Evolutionary conservation across 192 early-diverging fungal species (phyloP).

Genomic region (Gamsiella multidivaricata): DNA sequence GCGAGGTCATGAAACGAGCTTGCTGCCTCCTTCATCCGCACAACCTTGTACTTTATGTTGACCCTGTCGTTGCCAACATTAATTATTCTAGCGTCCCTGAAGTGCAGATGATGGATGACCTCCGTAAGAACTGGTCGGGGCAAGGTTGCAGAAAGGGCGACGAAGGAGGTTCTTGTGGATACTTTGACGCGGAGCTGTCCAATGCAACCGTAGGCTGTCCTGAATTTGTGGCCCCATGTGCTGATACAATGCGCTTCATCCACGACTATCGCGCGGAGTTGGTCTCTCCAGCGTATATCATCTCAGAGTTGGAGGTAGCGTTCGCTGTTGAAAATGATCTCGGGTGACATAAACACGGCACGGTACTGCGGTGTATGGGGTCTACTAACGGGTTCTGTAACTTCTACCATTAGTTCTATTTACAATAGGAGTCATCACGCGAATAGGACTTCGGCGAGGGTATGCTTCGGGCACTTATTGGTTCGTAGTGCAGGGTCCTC

Average conservation of each 20-base stretch:
- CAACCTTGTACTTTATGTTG: conserved; percentile 7
- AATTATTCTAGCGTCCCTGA: not conserved
- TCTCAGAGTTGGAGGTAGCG: conserved; percentile 9
- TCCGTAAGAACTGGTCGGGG: not conserved
- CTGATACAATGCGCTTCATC: conserved; percentile 27
- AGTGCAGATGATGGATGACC: not conserved
- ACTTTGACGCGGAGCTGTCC: conserved; percentile 6
- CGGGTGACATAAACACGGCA: conserved; percentile 40
- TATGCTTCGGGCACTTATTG: too few relatives aligned
- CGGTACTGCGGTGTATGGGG: too few relatives aligned
- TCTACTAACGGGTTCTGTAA: too few relatives aligned
- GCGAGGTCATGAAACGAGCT: not conserved
- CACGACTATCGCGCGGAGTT: conserved; percentile 12
- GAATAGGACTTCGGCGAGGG: too few relatives aligned
- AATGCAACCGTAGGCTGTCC: not conserved
- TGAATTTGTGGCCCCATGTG: conserved; percentile 6
- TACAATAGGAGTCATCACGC: too few relatives aligned
- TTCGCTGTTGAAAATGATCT: conserved; percentile 13
- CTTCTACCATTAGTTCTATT: too few relatives aligned
- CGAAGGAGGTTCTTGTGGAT: not conserved
- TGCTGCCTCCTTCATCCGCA: not conserved
- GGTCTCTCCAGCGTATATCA: not conserved
- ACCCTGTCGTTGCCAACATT: conserved; percentile 16
- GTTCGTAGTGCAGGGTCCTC: too few relatives aligned
- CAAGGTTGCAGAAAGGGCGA: not conserved